phyloP scores from a whole-genome alignment of 1,284 basidiomycete species.

The Sporisorium exsertum region DNA sequence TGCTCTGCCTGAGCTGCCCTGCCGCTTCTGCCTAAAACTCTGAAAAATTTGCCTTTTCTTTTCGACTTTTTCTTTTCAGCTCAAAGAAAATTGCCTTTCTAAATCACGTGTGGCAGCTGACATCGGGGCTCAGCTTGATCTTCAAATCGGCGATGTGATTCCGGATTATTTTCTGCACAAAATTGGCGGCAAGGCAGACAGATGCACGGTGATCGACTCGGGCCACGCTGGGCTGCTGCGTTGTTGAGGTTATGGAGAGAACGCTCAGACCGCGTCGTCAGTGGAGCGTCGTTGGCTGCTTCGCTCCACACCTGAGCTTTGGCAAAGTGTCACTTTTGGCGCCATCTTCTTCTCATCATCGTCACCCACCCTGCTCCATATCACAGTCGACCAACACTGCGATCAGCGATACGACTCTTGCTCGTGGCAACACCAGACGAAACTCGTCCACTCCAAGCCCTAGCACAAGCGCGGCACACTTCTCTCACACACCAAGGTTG shows the following conservation, averaged over 20 bases:
- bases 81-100: constrained; percentile 2
- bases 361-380: neutral
- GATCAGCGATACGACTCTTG: neutral
- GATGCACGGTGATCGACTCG: constrained; percentile 21
- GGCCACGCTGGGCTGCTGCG: neutral
- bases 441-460: no score
- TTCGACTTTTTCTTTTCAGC: neutral
- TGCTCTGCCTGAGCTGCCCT: neutral
- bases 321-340: constrained; percentile 31
- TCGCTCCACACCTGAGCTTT: constrained; percentile 19
- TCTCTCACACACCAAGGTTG: no score
- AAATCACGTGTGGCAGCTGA: constrained; percentile 15
- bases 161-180: no score
- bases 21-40: constrained; percentile 4
- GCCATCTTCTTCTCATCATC: constrained; percentile 10
- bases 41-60: constrained; percentile 29
- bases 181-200: no score
- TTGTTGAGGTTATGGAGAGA: neutral
- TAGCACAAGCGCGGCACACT: no score
- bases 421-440: neutral
- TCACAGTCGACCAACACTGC: neutral
- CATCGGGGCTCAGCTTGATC: neutral
- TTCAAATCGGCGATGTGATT: constrained; percentile 14
- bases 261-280: constrained; percentile 53
- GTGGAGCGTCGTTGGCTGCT: constrained; percentile 5